phyloP scores from a whole-genome alignment of 768 basidiomycete genomes.

The Pleurotus platypus region DNA sequence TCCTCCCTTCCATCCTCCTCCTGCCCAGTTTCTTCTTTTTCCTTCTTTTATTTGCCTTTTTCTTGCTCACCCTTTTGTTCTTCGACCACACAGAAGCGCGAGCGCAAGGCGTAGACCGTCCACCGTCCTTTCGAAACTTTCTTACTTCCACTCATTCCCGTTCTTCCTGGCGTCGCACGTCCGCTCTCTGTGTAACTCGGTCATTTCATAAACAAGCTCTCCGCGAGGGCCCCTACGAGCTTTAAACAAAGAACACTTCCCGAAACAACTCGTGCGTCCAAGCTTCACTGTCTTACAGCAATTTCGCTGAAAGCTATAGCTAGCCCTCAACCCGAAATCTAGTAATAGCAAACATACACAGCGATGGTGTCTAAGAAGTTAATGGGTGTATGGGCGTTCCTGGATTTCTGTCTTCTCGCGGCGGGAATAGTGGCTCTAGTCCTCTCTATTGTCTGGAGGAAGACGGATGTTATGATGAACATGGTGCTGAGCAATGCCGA shows the following conservation, averaged over 20 bases:
- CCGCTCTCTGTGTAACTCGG: slow-evolving; percentile 30
- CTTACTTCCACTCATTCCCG: slow-evolving; percentile 28
- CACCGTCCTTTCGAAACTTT: slow-evolving; percentile 26
- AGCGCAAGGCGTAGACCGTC: slow-evolving; percentile 72
- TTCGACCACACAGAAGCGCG: slow-evolving; percentile 37
- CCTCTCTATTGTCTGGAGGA: slow-evolving; percentile 70
- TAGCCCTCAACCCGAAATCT: slow-evolving; percentile 5
- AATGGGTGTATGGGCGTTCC: slow-evolving; percentile 67
- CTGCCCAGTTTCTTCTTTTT: slow-evolving; percentile 24
- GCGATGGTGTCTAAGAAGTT: slow-evolving; percentile 72
- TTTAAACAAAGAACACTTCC: slow-evolving; percentile 12
- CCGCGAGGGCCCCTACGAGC: slow-evolving; percentile 41
- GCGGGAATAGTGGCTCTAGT: slow-evolving; percentile 64
- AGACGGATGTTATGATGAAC: slow-evolving; percentile 67
- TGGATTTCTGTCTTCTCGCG: slow-evolving; percentile 68
- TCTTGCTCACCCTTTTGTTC: slow-evolving; percentile 11
- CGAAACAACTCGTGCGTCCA: slow-evolving; percentile 10
- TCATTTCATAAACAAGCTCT: slow-evolving; percentile 35
- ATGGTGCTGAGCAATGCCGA: slow-evolving; percentile 58
- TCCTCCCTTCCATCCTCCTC: slow-evolving; percentile 15
- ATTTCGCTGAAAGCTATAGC: too few relatives aligned
- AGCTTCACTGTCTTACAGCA: too few relatives aligned
- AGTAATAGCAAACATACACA: slow-evolving; percentile 16
- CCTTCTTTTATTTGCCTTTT: slow-evolving; percentile 26
- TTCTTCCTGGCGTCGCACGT: slow-evolving; percentile 35